Base-by-base conservation (phyloP, 1,284 basidiomycete genomes). In the Fomitopsis betulina region DNA sequence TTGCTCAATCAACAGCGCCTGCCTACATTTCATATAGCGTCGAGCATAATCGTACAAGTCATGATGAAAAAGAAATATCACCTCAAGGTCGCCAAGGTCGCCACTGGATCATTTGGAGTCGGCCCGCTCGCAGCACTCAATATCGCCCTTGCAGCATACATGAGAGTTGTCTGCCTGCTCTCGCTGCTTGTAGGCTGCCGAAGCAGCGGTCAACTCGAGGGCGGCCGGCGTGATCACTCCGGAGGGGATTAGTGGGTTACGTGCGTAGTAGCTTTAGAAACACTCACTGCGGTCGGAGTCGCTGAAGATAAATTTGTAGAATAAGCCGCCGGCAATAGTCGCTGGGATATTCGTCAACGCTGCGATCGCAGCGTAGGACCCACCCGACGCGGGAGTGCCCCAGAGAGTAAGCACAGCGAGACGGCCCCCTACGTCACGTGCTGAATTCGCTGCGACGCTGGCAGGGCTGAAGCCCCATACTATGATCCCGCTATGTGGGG, bases 311-410 rank as follows among this genome's bases (percentile, higher is more conserved):
- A 80, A 60, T 63, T 86, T 82, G 61, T 88, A 86, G 30, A 85
- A 58, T 42, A 76, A 58, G 21, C 74, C 79, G 3, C 76, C 82
- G 35, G 84, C 65, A 19, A 87, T 53, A 21, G 79, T 88, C 1
- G 84, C 82, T 1, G 83, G 83, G 56, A 89, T 85, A 65, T 87
- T 88, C 8, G 83, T 83, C 25, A 89, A 75, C 2, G 87, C 81
- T 6, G 86, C 72, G 40, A 89, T 77, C 0, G 85, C 86, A 3
- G 84, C 82, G 64, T 87, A 89, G 17, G 65, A 64, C 4, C 85
- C 84, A 25, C 85, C 85, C 21, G 72, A 68, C 19, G 85, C 86
- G 58, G 71, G 63, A 2, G 45, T 66, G 3, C 86, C 86, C 78
- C 82, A 89, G 50, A 88, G 77, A 0, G 82, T 76, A 66, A 88